Percentiles rank a stretch among this genome's conserved stretches.
Conservation (phyloP, 768 basidiomycete species). For the Lactarius evosmus region DNA sequence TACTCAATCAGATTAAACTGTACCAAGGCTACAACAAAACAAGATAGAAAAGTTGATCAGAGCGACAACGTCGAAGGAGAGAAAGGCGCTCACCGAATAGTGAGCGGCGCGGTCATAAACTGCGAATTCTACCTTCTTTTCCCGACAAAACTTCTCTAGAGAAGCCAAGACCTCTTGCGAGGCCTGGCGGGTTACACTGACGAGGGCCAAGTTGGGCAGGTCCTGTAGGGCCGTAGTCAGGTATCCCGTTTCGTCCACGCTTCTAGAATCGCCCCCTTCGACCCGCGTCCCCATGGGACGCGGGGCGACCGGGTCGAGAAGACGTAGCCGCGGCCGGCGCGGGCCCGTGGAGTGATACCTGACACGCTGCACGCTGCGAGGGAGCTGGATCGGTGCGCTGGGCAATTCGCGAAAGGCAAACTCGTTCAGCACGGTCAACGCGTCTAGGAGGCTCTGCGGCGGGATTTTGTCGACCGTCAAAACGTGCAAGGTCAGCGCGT, state of each 20-base stretch:
- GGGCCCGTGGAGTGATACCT: background rate
- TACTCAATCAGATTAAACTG: slow-evolving; percentile 14
- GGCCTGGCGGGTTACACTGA: slow-evolving; percentile 8
- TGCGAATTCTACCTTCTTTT: slow-evolving; percentile 13
- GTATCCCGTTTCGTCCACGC: slow-evolving; percentile 9
- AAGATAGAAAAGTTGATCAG: background rate
- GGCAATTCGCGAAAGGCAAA: slow-evolving; percentile 17
- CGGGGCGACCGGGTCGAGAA: background rate
- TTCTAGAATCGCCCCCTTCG: slow-evolving; percentile 4
- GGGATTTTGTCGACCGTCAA: slow-evolving; percentile 19
- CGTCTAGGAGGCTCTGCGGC: slow-evolving; percentile 15
- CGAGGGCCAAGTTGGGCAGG: slow-evolving; percentile 12
- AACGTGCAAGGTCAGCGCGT: slow-evolving; percentile 15
- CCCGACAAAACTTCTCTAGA: slow-evolving; percentile 17
- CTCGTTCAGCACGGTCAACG: slow-evolving; percentile 14
- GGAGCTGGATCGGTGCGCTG: background rate
- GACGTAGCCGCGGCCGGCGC: background rate
- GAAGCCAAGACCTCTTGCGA: background rate
- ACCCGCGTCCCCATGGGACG: background rate
- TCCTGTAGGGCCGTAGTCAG: slow-evolving; percentile 16
- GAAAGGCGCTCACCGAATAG: slow-evolving; percentile 15
- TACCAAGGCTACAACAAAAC: slow-evolving; percentile 14
- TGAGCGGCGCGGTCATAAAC: slow-evolving; percentile 9
- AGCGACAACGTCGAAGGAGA: background rate
- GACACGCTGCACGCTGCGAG: slow-evolving; percentile 8